These are phyloP conservation scores for Sugiyamaella neomexicana DNA, from an alignment of 1,139 yeast genomes.

Conservation along the genomic window DNA sequence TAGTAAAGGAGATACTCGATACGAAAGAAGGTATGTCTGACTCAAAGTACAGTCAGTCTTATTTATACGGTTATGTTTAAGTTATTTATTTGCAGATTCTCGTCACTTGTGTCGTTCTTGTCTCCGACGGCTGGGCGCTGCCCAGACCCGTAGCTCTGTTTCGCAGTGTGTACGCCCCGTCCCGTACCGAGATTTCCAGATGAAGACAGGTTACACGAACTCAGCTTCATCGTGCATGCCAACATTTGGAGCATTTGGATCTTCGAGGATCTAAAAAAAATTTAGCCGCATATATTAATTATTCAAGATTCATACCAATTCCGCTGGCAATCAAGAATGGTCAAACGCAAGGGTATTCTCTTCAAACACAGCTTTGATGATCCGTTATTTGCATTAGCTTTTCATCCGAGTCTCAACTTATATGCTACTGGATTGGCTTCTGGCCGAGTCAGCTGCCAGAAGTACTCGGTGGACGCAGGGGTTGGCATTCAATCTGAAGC, in stretches of 20 bases:
- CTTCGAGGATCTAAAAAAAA: constrained; percentile 1
- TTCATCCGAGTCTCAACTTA: constrained; percentile 72
- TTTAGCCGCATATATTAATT: constrained; percentile 8
- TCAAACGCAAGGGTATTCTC: constrained; percentile 20
- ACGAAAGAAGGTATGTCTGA: constrained; percentile 29
- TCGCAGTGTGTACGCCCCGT: too few relatives aligned
- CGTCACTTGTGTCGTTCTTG: not conserved
- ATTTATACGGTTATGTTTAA: constrained; percentile 28
- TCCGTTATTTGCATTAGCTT: constrained; percentile 74
- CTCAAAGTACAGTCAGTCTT: constrained; percentile 26
- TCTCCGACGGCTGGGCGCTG: not conserved
- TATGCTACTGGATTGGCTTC: constrained; percentile 73
- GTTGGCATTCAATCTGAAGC: constrained; percentile 39
- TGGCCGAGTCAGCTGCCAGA: constrained; percentile 59
- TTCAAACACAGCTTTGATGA: constrained; percentile 35
- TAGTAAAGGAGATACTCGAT: constrained; percentile 35
- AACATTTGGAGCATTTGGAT: too few relatives aligned
- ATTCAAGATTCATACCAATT: too few relatives aligned
- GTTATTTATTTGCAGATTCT: not conserved
- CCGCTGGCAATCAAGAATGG: constrained; percentile 1
- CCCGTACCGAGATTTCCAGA: too few relatives aligned
- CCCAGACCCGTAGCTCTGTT: too few relatives aligned
- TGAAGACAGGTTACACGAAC: too few relatives aligned
- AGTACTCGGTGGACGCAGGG: constrained; percentile 42
- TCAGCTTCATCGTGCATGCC: too few relatives aligned